Evolutionary conservation across 164 flowering plant genomes (phyloP), one percentile per base, ranked within the genome.

Genomic region (Dillenia suffruticosa): DNA sequence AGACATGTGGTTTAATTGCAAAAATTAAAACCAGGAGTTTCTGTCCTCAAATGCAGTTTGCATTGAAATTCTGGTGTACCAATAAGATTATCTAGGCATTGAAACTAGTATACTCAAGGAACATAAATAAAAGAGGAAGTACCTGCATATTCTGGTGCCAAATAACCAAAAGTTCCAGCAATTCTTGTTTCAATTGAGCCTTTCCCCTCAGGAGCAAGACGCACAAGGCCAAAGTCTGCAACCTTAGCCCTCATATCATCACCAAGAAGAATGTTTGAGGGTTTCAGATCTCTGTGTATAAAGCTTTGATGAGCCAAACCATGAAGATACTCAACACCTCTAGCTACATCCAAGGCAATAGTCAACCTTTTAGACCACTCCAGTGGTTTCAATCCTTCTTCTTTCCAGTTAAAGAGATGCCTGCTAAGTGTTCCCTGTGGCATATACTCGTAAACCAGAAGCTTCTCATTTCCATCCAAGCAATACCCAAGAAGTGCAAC

Each of bases 171-270:
- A 3, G 95, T 88, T 57, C 95, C 95, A 51, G 95, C 95, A 57
- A 88, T 76, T 73, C 91, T 77, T 9, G 95, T 88, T 58, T 84
- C 92, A 49, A 88, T 58, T 3, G 95, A 88, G 67, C 72, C 85
- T 72, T 88, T 88, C 1, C 95, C 95, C 63, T 86, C 91, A 0
- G 95, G 95, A 12, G 95, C 95, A 46, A 88, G 87, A 60, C 91
- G 83, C 0, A 88, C 95, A 60, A 88, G 88, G 14, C 95, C 95
- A 64, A 88, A 88, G 72, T 88, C 95, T 1, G 89, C 80, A 47
- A 88, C 91, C 70, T 88, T 88, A 19, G 95, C 95, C 61, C 91
- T 81, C 91, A 88, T 84, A 68, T 88, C 91, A 76, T 88, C 95
- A 44, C 95, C 95, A n/a, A 88, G 89, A 50, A 88, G 84, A 67